A percentile compares a stretch with the other conserved stretches of the same genome.
Conservation (phyloP, 257 asterid species). For the Vinca minor region DNA sequence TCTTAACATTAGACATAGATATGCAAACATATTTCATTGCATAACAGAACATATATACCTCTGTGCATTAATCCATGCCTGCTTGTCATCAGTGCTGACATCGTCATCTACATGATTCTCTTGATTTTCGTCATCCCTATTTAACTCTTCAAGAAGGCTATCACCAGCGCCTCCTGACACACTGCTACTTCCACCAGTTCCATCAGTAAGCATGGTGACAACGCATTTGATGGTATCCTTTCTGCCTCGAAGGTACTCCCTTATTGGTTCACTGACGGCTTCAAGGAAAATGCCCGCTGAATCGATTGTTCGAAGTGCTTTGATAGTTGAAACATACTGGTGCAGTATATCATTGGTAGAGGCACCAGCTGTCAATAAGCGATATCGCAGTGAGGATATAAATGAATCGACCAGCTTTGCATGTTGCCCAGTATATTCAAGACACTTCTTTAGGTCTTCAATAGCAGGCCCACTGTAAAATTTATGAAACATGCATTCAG, state of each 20-base stretch:
- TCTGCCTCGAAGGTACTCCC: conserved; percentile 93
- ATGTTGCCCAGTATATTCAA: conserved; percentile 92
- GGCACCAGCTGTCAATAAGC: conserved; percentile 95
- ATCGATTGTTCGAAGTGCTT: conserved; percentile 95
- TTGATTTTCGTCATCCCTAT: conserved; percentile 93
- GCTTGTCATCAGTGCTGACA: conserved; percentile 68
- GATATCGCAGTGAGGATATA: conserved; percentile 73
- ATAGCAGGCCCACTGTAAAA: conserved; percentile 82
- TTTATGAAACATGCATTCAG: conserved; percentile 16
- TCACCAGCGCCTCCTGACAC: conserved; percentile 80
- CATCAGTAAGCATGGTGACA: conserved; percentile 98
- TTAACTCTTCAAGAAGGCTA: conserved; percentile 94
- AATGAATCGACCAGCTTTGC: conserved; percentile 94
- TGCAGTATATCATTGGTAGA: conserved; percentile 89
- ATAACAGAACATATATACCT: conserved; percentile 29
- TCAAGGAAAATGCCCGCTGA: conserved; percentile 97
- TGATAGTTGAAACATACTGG: conserved; percentile 89
- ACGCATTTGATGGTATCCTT: conserved; percentile 94
- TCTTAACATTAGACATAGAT: neutral
- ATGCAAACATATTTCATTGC: conserved; percentile 2
- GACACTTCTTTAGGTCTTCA: conserved; percentile 86
- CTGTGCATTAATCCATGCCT: conserved; percentile 91
- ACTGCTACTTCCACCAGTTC: conserved; percentile 72
- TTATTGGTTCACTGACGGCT: conserved; percentile 93
- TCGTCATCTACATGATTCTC: conserved; percentile 71